phyloP scores from a whole-genome alignment of 176 grass and related monocot species.

The Olyra latifolia region DNA sequence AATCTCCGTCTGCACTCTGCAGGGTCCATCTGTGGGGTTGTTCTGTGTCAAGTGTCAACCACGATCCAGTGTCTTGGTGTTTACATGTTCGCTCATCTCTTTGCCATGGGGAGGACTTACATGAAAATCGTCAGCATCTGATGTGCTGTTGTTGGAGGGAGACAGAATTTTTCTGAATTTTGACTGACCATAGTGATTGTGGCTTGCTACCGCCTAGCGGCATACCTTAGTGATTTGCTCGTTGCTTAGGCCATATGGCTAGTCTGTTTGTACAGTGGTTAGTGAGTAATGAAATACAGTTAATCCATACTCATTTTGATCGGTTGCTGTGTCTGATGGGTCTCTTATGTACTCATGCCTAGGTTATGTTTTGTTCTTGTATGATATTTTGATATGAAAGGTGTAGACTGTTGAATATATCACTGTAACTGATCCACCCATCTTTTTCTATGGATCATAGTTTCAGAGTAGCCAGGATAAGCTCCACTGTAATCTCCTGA shows the following conservation, averaged over 20 bases:
- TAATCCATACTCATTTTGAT: not conserved
- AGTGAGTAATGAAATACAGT: not conserved
- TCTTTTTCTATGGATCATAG: no score
- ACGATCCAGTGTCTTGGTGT: not conserved
- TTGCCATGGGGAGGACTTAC: not conserved
- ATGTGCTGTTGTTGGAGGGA: not conserved
- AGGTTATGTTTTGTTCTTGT: not conserved
- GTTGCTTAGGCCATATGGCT: conserved; percentile 14
- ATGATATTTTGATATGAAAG: not conserved
- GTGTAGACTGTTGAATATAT: not conserved
- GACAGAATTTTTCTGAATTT: not conserved
- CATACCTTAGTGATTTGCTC: not conserved
- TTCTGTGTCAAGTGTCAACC: no score
- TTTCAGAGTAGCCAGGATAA: no score
- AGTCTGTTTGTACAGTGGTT: not conserved
- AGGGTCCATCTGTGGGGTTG: not conserved
- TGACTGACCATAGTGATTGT: not conserved
- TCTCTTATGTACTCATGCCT: not conserved
- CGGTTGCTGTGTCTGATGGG: not conserved
- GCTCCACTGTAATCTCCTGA: no score
- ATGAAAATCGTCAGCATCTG: not conserved
- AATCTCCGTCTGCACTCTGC: not conserved
- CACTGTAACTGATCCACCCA: no score
- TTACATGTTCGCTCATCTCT: not conserved
- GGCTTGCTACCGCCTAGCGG: not conserved